Base-by-base conservation (phyloP, 2,329 filamentous ascomycete species). In the Byssothecium circinans region DNA sequence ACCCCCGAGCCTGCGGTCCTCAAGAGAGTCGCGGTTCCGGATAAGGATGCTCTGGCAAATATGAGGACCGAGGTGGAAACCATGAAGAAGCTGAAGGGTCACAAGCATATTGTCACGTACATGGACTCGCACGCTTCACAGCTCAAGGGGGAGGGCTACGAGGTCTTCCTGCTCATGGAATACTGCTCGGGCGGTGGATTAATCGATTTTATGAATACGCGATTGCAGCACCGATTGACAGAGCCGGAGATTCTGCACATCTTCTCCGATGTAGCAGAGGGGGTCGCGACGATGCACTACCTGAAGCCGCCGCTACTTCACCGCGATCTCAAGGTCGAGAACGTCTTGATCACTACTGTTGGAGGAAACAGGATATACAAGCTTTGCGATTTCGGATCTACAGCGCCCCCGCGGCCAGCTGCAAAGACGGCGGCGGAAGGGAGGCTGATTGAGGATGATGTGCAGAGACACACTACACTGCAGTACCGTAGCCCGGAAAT, bases 141-240 rank as follows among this genome's bases (percentile, higher is more conserved):
- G 74, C 78, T 97, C 61, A 87, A 89, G 62, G 90, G 88, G 42
- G 91, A 91, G 34, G 94, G 94, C 49, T 99, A 96, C 71, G 94
- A 99, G 77, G 94, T 99, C 49, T 99, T 99, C 65, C 73, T 99
- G 65, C 85, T 99, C 56, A 99, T 99, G 94, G 94, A 99, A 70
- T 96, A 87, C 73, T 99, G 94, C 75, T 85, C 88, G 64, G 94
- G 94, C 41, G 94, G 94, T 56, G 92, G 94, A 29, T 76, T 99
- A 68, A 99, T 99, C 69, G 94, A 99, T 75, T 99, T 97, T 71
- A 99, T 99, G 94, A 99, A 99, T 74, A 99, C 94, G 29, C 84
- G 94, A 43, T 77, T 99, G 63, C 94, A 99, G 74, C 91, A 99
- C 71, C 88, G 94, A 41, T 79, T 99, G 72, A 99, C 92, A 29